phyloP scores from a whole-genome alignment of 805 yeast genomes.

The Wickerhamomyces hampshirensis region DNA sequence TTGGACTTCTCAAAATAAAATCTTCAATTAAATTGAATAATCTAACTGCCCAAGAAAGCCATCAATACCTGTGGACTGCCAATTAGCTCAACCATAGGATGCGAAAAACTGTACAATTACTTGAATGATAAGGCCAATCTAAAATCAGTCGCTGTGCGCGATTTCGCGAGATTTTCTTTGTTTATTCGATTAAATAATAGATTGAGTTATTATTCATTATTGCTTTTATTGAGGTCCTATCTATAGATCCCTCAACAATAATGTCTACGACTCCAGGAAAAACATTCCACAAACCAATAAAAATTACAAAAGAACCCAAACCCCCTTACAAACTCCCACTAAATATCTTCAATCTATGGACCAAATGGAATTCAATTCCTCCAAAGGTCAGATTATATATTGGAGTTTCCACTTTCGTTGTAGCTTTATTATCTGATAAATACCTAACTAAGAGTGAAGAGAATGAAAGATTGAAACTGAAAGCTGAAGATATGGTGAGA shows the following conservation, averaged over 20 bases:
- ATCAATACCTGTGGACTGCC: too few species aligned
- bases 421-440: conserved; percentile 23
- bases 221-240: not conserved
- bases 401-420: conserved; percentile 25
- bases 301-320: not conserved
- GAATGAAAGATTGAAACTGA: conserved; percentile 6
- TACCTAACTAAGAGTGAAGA: conserved; percentile 16
- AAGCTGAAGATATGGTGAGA: conserved; percentile 6
- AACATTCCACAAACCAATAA: conserved; percentile 17
- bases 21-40: too few species aligned
- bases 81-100: too few species aligned
- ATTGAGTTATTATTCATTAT: too few species aligned
- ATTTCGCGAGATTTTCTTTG: too few species aligned
- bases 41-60: too few species aligned
- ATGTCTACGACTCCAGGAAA: conserved; percentile 1
- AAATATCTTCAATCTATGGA: conserved; percentile 4
- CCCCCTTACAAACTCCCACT: conserved; percentile 1
- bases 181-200: too few species aligned
- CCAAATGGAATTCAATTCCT: conserved; percentile 21
- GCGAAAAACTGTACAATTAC: not conserved
- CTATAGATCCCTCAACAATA: not conserved
- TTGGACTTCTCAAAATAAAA: too few species aligned
- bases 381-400: conserved; percentile 22
- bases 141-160: too few species aligned
- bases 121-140: too few species aligned